phyloP scores from a whole-genome alignment of 2,329 filamentous ascomycete genomes.

The Apiospora arundinis region DNA sequence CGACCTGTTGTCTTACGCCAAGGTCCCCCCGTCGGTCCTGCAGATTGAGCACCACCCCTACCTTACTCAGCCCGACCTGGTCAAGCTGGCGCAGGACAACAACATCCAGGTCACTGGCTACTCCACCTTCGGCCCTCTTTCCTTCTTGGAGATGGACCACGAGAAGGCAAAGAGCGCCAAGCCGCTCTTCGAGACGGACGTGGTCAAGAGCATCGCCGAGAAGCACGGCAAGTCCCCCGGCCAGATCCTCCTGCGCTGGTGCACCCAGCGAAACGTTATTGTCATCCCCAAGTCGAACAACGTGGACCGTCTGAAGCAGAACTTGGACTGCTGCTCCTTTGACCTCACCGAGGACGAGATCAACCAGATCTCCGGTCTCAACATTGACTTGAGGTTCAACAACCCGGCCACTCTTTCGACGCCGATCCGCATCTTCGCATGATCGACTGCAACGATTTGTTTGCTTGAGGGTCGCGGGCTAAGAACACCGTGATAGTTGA shows the following conservation, averaged over 20 bases:
- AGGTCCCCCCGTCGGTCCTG: conserved; percentile 74
- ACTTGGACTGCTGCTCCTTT: conserved; percentile 61
- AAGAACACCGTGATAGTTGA: not conserved
- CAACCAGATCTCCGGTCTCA: conserved; percentile 56
- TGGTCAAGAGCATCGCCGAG: conserved; percentile 58
- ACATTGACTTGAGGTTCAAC: conserved; percentile 62
- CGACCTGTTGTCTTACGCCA: conserved; percentile 80
- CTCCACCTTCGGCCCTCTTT: conserved; percentile 67
- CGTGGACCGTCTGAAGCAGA: conserved; percentile 55
- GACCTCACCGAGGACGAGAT: conserved; percentile 60
- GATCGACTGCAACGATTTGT: not conserved
- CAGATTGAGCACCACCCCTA: conserved; percentile 93
- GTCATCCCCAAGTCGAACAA: conserved; percentile 69
- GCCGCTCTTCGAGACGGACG: conserved; percentile 42
- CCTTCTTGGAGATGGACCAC: conserved; percentile 40
- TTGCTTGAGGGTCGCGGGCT: not conserved
- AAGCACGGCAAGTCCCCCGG: conserved; percentile 65
- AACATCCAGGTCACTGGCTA: conserved; percentile 67
- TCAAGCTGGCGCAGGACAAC: conserved; percentile 62
- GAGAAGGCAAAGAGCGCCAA: conserved; percentile 34
- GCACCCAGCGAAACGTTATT: conserved; percentile 65
- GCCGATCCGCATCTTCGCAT: conserved; percentile 40
- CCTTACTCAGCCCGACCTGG: conserved; percentile 61
- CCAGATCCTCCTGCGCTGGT: conserved; percentile 71
- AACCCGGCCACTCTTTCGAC: conserved; percentile 47